Conservation (phyloP, 495 filamentous ascomycete species). For the Tuber indicum region DNA sequence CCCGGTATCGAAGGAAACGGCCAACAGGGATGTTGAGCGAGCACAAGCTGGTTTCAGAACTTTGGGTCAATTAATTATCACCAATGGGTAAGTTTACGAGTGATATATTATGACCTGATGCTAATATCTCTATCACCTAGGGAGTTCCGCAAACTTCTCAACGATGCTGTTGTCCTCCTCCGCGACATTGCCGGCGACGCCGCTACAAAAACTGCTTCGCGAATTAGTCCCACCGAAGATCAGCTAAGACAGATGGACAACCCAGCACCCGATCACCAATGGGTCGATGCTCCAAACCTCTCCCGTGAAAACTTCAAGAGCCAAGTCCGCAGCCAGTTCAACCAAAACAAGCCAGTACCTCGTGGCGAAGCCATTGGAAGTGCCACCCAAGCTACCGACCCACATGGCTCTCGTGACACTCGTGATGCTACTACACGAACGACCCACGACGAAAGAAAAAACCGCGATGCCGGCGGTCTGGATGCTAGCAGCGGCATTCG, state of each 20-base stretch:
- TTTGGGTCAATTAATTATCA: slow-evolving; percentile 80
- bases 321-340: slow-evolving; percentile 56
- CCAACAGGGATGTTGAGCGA: slow-evolving; percentile 50
- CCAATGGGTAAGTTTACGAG: slow-evolving; percentile 65
- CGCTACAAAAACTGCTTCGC: slow-evolving; percentile 70
- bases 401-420: slow-evolving; percentile 50
- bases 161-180: slow-evolving; percentile 72
- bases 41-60: slow-evolving; percentile 81
- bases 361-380: slow-evolving; percentile 52
- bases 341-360: slow-evolving; percentile 53
- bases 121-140: slow-evolving; percentile 38
- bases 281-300: slow-evolving; percentile 83
- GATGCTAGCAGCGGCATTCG: slow-evolving; percentile 51
- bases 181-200: slow-evolving; percentile 89
- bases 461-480: slow-evolving; percentile 44
- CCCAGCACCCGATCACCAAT: slow-evolving; percentile 80
- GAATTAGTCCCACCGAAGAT: slow-evolving; percentile 72
- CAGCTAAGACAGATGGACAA: slow-evolving; percentile 68
- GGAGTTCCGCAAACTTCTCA: slow-evolving; percentile 49
- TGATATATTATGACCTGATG: slow-evolving; percentile 14
- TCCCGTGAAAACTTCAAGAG: slow-evolving; percentile 63
- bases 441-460: slow-evolving; percentile 47
- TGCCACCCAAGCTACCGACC: slow-evolving; percentile 52
- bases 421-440: slow-evolving; percentile 46
- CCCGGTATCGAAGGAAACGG: slow-evolving; percentile 65